Conservation (phyloP, 208 protist genomes). For the Wallacemonas sp. region DNA sequence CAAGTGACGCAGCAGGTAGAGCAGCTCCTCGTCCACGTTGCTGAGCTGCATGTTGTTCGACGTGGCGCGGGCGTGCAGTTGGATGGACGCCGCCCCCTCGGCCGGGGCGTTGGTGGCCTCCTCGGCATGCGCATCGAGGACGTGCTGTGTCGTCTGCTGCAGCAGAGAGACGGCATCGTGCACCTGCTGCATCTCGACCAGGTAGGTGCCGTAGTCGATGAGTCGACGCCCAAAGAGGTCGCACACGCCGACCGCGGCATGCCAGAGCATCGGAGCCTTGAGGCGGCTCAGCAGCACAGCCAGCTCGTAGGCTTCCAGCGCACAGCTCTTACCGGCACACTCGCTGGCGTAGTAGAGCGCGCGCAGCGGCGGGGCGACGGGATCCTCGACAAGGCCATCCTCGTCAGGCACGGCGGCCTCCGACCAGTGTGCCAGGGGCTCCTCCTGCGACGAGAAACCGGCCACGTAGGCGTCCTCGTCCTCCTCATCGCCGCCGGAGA, state of each 20-base stretch:
- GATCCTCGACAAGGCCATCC: constrained; percentile 31
- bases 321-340: constrained; percentile 70
- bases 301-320: constrained; percentile 79
- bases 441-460: constrained; percentile 12
- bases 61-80: constrained; percentile 15
- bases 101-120: constrained; percentile 38
- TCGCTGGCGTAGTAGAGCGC: constrained; percentile 68
- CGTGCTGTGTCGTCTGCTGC: constrained; percentile 26
- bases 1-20: constrained; percentile 77
- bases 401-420: constrained; percentile 34
- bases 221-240: constrained; percentile 75
- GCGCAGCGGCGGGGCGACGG: constrained; percentile 44
- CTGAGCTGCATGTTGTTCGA: constrained; percentile 56
- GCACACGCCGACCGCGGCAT: constrained; percentile 81
- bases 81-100: constrained; percentile 3
- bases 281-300: constrained; percentile 68
- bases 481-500: constrained; percentile 9
- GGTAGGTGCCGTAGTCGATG: constrained; percentile 83
- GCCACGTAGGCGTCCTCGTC: constrained; percentile 20
- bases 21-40: constrained; percentile 80
- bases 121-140: constrained; percentile 45
- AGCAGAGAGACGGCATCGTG: constrained; percentile 81
- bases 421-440: constrained; percentile 21
- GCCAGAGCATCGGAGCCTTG: constrained; percentile 73
- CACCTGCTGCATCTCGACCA: constrained; percentile 78